These are phyloP conservation scores for Hygrocybe punicea DNA, from an alignment of 768 basidiomycete species.

Conservation along the genomic window DNA sequence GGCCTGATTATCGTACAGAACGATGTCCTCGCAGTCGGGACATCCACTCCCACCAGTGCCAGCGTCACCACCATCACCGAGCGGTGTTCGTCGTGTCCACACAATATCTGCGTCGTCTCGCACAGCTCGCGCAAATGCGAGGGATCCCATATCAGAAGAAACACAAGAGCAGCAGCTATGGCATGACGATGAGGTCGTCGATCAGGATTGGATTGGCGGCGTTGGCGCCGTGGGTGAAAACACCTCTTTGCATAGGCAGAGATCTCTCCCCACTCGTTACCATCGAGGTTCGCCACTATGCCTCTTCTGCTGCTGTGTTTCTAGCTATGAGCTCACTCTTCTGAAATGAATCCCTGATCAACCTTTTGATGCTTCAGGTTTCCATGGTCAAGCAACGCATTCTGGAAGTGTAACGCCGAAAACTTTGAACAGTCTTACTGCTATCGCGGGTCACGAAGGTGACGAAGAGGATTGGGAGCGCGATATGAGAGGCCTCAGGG, in stretches of 20 bases:
- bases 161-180: slow-evolving; percentile 51
- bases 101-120: slow-evolving; percentile 78
- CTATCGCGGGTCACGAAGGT: slow-evolving; percentile 82
- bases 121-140: slow-evolving; percentile 55
- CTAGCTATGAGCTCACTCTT: slow-evolving; percentile 12
- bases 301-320: neutral
- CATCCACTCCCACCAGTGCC: slow-evolving; percentile 37
- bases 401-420: slow-evolving; percentile 65
- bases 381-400: slow-evolving; percentile 51
- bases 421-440: slow-evolving; percentile 75
- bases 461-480: slow-evolving; percentile 87
- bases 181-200: slow-evolving; percentile 76
- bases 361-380: slow-evolving; percentile 35
- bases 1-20: neutral
- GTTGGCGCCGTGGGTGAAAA: slow-evolving; percentile 84
- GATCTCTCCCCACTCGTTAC: slow-evolving; percentile 76
- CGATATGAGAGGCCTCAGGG: slow-evolving; percentile 51
- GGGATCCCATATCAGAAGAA: slow-evolving; percentile 67
- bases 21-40: neutral
- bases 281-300: slow-evolving; percentile 55
- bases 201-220: slow-evolving; percentile 76
- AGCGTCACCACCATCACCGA: slow-evolving; percentile 33
- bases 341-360: slow-evolving; percentile 12
- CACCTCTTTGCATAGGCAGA: slow-evolving; percentile 73
- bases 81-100: slow-evolving; percentile 73